Conservation (phyloP, 1,139 yeast genomes). For the Magnusiomyces tetraspermus region DNA sequence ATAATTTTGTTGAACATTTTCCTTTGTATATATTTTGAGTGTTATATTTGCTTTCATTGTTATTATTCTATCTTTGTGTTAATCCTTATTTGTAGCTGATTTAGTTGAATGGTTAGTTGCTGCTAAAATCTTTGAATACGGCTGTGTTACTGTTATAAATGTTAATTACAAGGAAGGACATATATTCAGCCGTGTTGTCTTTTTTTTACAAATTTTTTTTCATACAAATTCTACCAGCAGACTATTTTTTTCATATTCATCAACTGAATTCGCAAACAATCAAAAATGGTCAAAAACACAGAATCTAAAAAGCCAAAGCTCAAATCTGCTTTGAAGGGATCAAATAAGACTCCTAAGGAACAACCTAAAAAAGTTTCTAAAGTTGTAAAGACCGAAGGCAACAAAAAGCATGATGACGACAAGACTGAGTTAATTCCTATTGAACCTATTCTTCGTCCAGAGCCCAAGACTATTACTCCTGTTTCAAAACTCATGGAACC, state of each 20-base stretch:
- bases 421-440: background rate
- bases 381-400: background rate
- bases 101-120: no score
- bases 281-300: background rate
- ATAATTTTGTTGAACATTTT: no score
- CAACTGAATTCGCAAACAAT: background rate
- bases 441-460: background rate
- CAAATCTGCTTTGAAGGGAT: background rate
- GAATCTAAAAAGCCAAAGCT: background rate
- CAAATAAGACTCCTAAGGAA: background rate
- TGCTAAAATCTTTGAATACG: no score
- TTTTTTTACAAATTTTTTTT: background rate
- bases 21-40: no score
- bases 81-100: no score
- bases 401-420: background rate
- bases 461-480: background rate
- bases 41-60: no score
- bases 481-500: slow-evolving; percentile 9
- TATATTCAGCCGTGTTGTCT: background rate
- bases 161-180: no score
- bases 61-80: no score
- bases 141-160: no score
- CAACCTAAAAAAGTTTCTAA: background rate
- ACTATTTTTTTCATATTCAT: background rate
- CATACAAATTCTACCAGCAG: background rate